These are phyloP conservation scores for Candida sonorensis DNA, from an alignment of 805 yeast species.

Conservation along the genomic window DNA sequence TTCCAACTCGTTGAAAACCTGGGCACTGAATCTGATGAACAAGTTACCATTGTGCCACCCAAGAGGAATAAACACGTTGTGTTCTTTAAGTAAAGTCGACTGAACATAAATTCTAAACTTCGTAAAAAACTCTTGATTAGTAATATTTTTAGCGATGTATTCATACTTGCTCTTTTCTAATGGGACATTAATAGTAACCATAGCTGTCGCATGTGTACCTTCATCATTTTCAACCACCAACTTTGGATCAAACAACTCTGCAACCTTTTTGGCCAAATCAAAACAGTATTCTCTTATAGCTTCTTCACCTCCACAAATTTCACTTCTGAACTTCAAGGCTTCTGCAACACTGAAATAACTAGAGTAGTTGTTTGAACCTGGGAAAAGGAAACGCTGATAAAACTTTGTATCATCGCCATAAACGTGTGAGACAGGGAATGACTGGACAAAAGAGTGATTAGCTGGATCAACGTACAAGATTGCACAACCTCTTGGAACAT, in stretches of 20 bases:
- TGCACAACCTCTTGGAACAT: constrained; percentile 51
- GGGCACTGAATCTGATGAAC: constrained; percentile 51
- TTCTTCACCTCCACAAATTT: constrained; percentile 55
- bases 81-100: constrained; percentile 18
- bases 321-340: constrained; percentile 48
- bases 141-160: constrained; percentile 3
- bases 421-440: constrained; percentile 51
- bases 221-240: constrained; percentile 30
- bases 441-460: constrained; percentile 44
- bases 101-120: constrained; percentile 14
- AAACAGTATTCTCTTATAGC: constrained; percentile 41
- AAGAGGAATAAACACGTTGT: constrained; percentile 44
- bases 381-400: constrained; percentile 40
- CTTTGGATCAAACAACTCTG: constrained; percentile 33
- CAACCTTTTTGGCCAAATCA: constrained; percentile 38
- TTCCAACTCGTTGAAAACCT: constrained; percentile 47
- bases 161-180: constrained; percentile 4
- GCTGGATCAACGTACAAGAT: constrained; percentile 48
- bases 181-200: constrained; percentile 40
- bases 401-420: constrained; percentile 34
- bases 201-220: constrained; percentile 30
- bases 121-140: constrained; percentile 3
- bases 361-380: constrained; percentile 46
- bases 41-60: constrained; percentile 33
- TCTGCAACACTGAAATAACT: constrained; percentile 34